Conservation (phyloP, 2,329 filamentous ascomycete species). For the Pseudophaeomoniella oleicola region DNA sequence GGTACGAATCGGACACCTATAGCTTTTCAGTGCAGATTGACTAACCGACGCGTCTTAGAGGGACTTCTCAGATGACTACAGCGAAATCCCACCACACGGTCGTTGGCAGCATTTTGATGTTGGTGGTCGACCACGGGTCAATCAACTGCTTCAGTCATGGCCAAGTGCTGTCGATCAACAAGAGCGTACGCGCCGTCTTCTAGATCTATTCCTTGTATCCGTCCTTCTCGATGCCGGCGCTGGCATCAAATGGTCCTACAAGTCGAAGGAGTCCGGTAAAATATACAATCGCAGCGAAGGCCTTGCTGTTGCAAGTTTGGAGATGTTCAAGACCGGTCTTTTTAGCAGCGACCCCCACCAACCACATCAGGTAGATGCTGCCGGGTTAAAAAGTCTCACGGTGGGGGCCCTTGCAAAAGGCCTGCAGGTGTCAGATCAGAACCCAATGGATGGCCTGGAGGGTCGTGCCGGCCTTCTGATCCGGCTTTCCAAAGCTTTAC, state of each 20-base stretch:
- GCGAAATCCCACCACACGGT: slow-evolving; percentile 65
- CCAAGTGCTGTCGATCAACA: slow-evolving; percentile 47
- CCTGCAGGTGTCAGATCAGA: slow-evolving; percentile 68
- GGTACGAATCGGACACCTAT: slow-evolving; percentile 50
- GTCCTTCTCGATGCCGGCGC: slow-evolving; percentile 59
- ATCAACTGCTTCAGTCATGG: slow-evolving; percentile 31
- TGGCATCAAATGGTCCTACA: slow-evolving; percentile 82
- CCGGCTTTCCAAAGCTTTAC: slow-evolving; percentile 58
- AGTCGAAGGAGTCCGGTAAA: slow-evolving; percentile 74
- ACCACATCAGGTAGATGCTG: slow-evolving; percentile 79
- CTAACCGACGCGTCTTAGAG: slow-evolving; percentile 39
- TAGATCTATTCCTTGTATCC: slow-evolving; percentile 48
- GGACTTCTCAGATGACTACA: slow-evolving; percentile 55
- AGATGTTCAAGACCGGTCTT: slow-evolving; percentile 87
- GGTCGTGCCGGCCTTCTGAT: slow-evolving; percentile 69
- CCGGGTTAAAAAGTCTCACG: slow-evolving; percentile 60
- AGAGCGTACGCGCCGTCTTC: slow-evolving; percentile 38
- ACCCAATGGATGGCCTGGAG: slow-evolving; percentile 71
- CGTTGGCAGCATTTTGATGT: slow-evolving; percentile 52
- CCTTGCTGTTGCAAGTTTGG: slow-evolving; percentile 59
- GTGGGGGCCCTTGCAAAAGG: slow-evolving; percentile 62
- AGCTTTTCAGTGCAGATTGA: no score
- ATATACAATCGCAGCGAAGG: slow-evolving; percentile 77
- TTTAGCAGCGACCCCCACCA: slow-evolving; percentile 74
- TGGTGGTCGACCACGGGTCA: slow-evolving; percentile 36